Conservation (phyloP, 192 early-diverging fungal species). For the Podila clonocystis region DNA sequence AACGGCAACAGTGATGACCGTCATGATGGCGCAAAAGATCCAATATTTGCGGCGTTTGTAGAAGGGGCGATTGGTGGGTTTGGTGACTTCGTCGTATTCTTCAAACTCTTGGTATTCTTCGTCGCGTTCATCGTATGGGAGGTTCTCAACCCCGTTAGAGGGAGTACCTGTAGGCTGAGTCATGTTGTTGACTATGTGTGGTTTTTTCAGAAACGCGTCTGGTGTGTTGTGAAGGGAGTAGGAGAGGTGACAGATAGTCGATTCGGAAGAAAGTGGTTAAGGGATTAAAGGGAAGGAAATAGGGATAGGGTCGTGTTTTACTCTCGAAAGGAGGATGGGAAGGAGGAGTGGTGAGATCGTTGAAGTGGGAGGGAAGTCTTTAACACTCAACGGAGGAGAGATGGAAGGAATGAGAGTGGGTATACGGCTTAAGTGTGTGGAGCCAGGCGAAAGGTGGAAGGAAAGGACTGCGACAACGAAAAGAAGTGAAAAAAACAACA, state of each 20-base stretch:
- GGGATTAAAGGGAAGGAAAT: background rate
- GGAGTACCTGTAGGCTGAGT: conserved; percentile 11
- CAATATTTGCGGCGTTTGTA: conserved; percentile 63
- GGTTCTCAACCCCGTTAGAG: conserved; percentile 14
- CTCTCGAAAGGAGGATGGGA: background rate
- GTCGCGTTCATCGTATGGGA: conserved; percentile 46
- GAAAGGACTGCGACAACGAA: conserved; percentile 6
- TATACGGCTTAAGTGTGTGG: background rate
- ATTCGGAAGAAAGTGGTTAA: background rate
- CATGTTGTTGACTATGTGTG: conserved; percentile 3
- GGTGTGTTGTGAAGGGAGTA: background rate
- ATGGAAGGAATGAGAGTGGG: background rate
- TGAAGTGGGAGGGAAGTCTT: conserved; percentile 4
- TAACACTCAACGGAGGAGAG: background rate
- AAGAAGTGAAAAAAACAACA: background rate
- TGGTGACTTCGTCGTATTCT: conserved; percentile 36
- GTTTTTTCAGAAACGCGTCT: background rate
- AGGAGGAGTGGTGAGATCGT: background rate
- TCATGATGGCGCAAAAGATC: conserved; percentile 60
- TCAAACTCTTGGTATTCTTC: conserved; percentile 38
- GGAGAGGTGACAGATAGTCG: background rate
- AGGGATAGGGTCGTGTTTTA: background rate
- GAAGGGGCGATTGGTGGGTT: conserved; percentile 25
- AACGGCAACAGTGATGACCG: conserved; percentile 52
- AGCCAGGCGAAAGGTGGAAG: background rate